Evolutionary conservation across 208 protist genomes (phyloP).

Genomic region (Crithidia sp.): DNA sequence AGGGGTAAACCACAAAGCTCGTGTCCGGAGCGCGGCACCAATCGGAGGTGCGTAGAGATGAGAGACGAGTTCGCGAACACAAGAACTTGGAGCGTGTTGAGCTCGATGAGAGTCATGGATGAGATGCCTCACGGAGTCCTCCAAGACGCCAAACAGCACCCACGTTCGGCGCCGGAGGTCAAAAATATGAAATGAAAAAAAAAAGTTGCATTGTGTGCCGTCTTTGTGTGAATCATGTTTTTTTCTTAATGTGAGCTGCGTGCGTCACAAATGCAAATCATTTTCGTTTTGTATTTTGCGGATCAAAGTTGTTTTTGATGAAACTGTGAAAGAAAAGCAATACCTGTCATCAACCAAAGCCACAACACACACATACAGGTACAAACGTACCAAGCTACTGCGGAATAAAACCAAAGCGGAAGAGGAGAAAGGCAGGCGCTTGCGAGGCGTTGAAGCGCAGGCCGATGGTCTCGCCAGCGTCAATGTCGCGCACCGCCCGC

Average conservation of each 20-base stretch:
- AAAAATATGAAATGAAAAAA: no score
- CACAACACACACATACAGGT: neutral
- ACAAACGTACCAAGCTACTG: constrained; percentile 20
- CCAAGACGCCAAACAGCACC: no score
- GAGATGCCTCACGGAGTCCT: no score
- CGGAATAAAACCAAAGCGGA: constrained; percentile 85
- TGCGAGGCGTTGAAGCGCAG: constrained; percentile 78
- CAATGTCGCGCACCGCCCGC: constrained; percentile 65
- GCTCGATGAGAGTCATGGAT: no score
- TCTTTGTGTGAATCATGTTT: neutral
- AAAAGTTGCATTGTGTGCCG: neutral
- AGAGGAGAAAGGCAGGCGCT: constrained; percentile 66
- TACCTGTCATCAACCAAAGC: neutral
- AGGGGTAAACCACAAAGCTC: neutral
- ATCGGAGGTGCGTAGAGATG: no score
- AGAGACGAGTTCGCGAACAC: no score
- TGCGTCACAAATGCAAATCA: neutral
- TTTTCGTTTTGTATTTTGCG: neutral
- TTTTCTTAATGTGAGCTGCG: neutral
- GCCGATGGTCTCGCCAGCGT: constrained; percentile 73
- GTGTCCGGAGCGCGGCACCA: no score
- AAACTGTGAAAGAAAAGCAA: constrained; percentile 9
- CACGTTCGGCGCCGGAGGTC: no score
- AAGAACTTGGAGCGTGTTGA: no score
- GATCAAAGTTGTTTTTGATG: neutral